Evolutionary conservation across 2,329 filamentous ascomycete species (phyloP), one percentile per base, ranked within the genome.

Genomic region (Alternaria brassicicola): DNA sequence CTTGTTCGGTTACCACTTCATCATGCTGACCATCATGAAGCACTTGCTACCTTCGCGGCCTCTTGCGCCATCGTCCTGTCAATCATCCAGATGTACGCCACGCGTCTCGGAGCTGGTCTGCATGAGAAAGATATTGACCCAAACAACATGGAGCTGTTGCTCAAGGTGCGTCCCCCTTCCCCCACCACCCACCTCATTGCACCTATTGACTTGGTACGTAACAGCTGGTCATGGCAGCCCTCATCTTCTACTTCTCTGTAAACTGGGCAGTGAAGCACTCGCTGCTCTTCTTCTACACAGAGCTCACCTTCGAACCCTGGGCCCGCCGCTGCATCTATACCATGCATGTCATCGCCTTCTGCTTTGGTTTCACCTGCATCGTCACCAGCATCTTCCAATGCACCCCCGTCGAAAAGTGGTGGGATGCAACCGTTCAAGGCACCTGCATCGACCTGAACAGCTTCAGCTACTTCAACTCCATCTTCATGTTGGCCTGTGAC

Each of bases 211-310:
- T 4, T 6, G 2, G n/a, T 21, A 19, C 13, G 4, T 2, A 2
- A 12, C 19, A 71, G 55, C 39, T 70, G 23, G 49, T 59, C 50
- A 67, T 67, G 66, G 74, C 62, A 10, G 64, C 70, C 6, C 62
- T 65, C 17, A 58, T 73, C 19, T 78, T 78, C 62, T 80, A 80
- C 64, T 77, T 78, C 57, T 55, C 67, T 41, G 77, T 76, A 52
- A 78, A 79, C 53, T 78, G 77, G 72, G 74, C 71, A 43, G 70
- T 79, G 58, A 79, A 79, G 63, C 68, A 79, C 39, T 77, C 76
- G 0, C 68, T 79, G 7, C 69, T 79, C 7, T 64, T 77, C 54
- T 73, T 80, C 65, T 80, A 80, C 59, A 62, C 74, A 26, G 74
- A 76, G 30, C 71, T 79, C n/a, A 72, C 71, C 25, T 66, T 68